phyloP scores from a whole-genome alignment of 805 yeast species.

The Yamadazyma insecticola region DNA sequence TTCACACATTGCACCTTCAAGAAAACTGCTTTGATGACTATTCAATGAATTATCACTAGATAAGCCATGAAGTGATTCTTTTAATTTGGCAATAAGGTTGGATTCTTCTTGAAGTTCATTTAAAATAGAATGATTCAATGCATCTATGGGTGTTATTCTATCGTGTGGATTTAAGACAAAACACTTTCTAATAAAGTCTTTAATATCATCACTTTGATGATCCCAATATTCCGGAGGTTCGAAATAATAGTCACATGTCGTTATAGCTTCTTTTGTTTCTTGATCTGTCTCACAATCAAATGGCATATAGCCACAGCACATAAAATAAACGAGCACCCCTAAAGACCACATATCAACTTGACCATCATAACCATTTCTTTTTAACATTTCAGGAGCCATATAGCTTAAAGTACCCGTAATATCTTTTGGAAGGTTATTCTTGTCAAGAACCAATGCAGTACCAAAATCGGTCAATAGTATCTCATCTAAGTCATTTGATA shows the following conservation, averaged over 20 bases:
- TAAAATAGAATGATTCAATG: constrained; percentile 8
- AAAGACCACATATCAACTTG: constrained; percentile 74
- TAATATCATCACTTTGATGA: constrained; percentile 47
- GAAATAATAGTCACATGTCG: constrained; percentile 50
- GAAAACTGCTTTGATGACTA: not conserved
- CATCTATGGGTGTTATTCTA: constrained; percentile 40
- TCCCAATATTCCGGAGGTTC: constrained; percentile 60
- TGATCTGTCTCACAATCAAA: constrained; percentile 69
- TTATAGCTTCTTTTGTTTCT: constrained; percentile 65
- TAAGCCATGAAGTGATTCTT: constrained; percentile 7
- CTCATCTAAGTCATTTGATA: constrained; percentile 28
- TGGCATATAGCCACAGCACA: constrained; percentile 72
- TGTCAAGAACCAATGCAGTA: constrained; percentile 45
- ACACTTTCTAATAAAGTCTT: constrained; percentile 54
- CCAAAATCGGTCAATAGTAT: constrained; percentile 62
- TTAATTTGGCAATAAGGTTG: constrained; percentile 6
- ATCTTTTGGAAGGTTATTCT: constrained; percentile 33
- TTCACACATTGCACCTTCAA: constrained; percentile 20
- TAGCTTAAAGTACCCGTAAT: constrained; percentile 70
- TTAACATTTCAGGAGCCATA: constrained; percentile 67
- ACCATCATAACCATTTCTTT: constrained; percentile 50
- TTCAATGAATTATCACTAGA: not conserved
- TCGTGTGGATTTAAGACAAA: constrained; percentile 40
- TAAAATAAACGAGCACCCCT: constrained; percentile 67
- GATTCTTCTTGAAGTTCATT: constrained; percentile 3